A percentile compares a stretch with the other conserved stretches of the same genome.
phyloP scores from a whole-genome alignment of 2,329 filamentous ascomycete species.

The Ambrosiella cleistominuta region DNA sequence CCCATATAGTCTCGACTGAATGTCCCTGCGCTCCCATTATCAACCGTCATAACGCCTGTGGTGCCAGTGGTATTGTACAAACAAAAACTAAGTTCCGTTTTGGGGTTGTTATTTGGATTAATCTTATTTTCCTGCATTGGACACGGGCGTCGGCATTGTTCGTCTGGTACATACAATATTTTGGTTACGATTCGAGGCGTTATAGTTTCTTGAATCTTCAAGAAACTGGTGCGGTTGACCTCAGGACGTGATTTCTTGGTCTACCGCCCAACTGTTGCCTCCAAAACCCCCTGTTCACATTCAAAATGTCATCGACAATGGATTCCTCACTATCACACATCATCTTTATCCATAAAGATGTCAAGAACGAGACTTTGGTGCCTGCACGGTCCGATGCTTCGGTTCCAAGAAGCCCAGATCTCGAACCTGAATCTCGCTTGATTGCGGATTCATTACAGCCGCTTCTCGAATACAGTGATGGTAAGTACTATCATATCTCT shows the following conservation, averaged over 20 bases:
- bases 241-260: conserved; percentile 3
- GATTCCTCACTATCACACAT: conserved; percentile 39
- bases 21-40: conserved; percentile 6
- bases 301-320: conserved; percentile 30
- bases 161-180: background rate
- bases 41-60: background rate
- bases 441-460: conserved; percentile 30
- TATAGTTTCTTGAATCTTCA: background rate
- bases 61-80: background rate
- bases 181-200: background rate
- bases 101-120: background rate
- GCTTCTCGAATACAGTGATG: conserved; percentile 37
- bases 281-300: background rate
- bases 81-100: background rate
- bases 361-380: conserved; percentile 30
- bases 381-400: conserved; percentile 16
- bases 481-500: conserved; percentile 21
- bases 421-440: conserved; percentile 21
- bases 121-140: background rate
- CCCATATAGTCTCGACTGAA: conserved; percentile 7
- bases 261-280: conserved; percentile 6
- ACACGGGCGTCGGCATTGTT: background rate
- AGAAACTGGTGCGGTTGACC: conserved; percentile 10
- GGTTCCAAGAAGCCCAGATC: conserved; percentile 17
- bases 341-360: conserved; percentile 40